Conservation (phyloP, 2,329 filamentous ascomycete species). For the Diaporthe helianthi region DNA sequence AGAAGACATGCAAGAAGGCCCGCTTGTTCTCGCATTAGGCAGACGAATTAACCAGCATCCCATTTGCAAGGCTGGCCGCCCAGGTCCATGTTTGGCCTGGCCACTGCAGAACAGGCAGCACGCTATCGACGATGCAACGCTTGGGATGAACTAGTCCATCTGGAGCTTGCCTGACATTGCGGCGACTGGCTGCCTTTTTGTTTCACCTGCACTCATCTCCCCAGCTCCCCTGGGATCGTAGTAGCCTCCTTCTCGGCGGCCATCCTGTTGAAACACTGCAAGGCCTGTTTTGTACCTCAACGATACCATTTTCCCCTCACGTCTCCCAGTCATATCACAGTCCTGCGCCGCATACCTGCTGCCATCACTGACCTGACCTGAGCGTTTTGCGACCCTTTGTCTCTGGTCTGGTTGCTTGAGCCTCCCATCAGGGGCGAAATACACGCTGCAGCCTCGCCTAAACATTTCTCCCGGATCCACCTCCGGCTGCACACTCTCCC, state of each 20-base stretch:
- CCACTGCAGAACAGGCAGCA: not conserved
- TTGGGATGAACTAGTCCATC: slow-evolving; percentile 1
- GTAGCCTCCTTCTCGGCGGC: slow-evolving; percentile 5
- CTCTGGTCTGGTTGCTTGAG: not conserved
- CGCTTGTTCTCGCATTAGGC: slow-evolving; percentile 21
- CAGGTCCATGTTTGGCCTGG: slow-evolving; percentile 22
- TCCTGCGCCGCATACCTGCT: slow-evolving; percentile 18
- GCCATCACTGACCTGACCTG: slow-evolving; percentile 10
- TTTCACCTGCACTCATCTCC: slow-evolving; percentile 21
- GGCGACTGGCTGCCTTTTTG: not conserved
- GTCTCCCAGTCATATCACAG: not conserved
- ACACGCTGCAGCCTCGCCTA: not conserved
- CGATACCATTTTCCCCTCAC: not conserved
- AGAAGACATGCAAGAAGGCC: slow-evolving; percentile 11
- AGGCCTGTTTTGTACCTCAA: slow-evolving; percentile 1
- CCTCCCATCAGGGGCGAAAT: not conserved
- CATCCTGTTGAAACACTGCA: slow-evolving; percentile 6
- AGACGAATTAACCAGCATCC: slow-evolving; percentile 22
- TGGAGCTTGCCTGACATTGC: not conserved
- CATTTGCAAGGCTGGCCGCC: slow-evolving; percentile 22
- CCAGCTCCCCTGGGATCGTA: slow-evolving; percentile 2
- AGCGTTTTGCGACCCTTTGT: not conserved
- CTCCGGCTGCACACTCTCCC: not conserved
- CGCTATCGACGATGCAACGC: slow-evolving; percentile 15
- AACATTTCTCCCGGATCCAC: slow-evolving; percentile 14